These are phyloP conservation scores for Russula foetens DNA, from an alignment of 768 basidiomycete genomes.

Conservation along the genomic window DNA sequence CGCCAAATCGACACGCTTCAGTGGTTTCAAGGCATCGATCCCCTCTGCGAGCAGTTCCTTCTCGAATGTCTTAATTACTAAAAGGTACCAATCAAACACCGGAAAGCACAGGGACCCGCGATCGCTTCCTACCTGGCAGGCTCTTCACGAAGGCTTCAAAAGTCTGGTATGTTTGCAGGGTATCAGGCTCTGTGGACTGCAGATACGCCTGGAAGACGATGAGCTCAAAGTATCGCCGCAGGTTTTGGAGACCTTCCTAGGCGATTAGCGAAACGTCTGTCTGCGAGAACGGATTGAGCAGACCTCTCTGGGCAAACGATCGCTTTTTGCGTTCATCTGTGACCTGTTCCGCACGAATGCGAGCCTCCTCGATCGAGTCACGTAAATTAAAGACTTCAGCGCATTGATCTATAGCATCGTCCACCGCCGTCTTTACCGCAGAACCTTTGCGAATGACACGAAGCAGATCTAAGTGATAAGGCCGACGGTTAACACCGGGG, in stretches of 20 bases:
- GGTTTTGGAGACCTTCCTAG: slow-evolving; percentile 61
- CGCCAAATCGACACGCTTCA: slow-evolving; percentile 60
- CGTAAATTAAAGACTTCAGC: slow-evolving; percentile 76
- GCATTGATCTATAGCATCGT: slow-evolving; percentile 84
- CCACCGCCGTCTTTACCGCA: slow-evolving; percentile 77
- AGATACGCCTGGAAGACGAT: slow-evolving; percentile 89
- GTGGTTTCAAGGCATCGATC: slow-evolving; percentile 69
- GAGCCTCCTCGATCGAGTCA: slow-evolving; percentile 80
- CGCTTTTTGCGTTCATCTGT: slow-evolving; percentile 64
- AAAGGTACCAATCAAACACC: neutral
- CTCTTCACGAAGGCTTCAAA: slow-evolving; percentile 80
- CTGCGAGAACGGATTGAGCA: slow-evolving; percentile 1
- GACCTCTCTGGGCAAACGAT: slow-evolving; percentile 64
- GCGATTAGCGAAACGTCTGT: neutral
- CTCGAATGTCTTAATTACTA: slow-evolving; percentile 93
- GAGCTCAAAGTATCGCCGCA: slow-evolving; percentile 78
- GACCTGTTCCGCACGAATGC: slow-evolving; percentile 69
- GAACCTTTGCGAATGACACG: slow-evolving; percentile 83
- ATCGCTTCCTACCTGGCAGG: slow-evolving; percentile 56
- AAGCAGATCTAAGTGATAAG: slow-evolving; percentile 51
- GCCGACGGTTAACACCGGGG: slow-evolving; percentile 13
- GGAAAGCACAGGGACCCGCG: slow-evolving; percentile 42
- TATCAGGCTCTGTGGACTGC: slow-evolving; percentile 74
- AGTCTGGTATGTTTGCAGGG: slow-evolving; percentile 60
- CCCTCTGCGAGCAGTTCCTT: slow-evolving; percentile 81